These are phyloP conservation scores for Radiomyces spectabilis DNA, from an alignment of 192 early-diverging fungal species.

Conservation along the genomic window DNA sequence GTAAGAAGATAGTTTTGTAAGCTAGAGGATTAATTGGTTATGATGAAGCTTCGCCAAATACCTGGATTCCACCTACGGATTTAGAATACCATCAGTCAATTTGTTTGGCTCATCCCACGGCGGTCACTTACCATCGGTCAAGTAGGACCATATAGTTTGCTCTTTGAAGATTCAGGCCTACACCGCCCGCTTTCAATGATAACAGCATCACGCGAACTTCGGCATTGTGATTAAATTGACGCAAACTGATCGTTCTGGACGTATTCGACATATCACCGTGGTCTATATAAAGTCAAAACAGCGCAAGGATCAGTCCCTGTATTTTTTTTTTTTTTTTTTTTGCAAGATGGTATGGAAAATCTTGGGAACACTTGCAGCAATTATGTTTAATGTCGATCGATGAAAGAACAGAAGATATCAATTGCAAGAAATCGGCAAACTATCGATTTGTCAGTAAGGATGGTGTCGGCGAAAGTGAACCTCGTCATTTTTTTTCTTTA, in stretches of 20 bases:
- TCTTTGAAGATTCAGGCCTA: conserved; percentile 17
- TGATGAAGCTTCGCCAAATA: too few species aligned
- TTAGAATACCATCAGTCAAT: too few species aligned
- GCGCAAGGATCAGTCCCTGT: background rate
- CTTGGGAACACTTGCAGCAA: conserved; percentile 2
- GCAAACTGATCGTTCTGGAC: conserved; percentile 58
- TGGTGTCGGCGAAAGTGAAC: too few species aligned
- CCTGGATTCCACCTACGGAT: conserved; percentile 11
- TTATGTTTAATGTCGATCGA: background rate
- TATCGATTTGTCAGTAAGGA: too few species aligned
- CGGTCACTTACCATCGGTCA: conserved; percentile 22
- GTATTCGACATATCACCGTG: conserved; percentile 30
- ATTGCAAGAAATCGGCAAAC: conserved; percentile 9
- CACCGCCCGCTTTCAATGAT: conserved; percentile 19
- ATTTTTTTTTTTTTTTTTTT: background rate
- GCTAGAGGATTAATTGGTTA: too few species aligned
- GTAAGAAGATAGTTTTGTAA: background rate
- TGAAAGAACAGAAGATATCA: background rate
- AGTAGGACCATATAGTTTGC: conserved; percentile 23
- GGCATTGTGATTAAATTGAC: conserved; percentile 59
- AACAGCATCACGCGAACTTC: background rate
- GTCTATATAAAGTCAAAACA: background rate
- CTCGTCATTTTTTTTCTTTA: too few species aligned
- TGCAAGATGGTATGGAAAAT: background rate
- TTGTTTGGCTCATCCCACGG: too few species aligned